These are phyloP conservation scores for Piper longum DNA, from an alignment of 164 flowering plant genomes.

Conservation along the genomic window DNA sequence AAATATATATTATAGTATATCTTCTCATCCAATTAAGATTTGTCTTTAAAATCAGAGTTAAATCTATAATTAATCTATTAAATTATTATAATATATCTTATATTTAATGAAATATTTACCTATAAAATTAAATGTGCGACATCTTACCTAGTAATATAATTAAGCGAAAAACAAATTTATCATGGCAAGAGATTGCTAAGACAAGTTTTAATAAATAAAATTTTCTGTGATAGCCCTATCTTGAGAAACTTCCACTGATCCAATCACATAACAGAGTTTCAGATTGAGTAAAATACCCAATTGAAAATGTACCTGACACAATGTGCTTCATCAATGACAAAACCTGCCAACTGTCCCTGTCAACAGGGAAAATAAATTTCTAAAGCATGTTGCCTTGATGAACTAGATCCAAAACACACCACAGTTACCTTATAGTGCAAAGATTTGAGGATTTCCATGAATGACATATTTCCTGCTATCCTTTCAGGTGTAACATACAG, in stretches of 20 bases:
- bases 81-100: too few relatives aligned
- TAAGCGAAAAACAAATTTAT: too few relatives aligned
- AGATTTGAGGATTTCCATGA: slow-evolving; percentile 46
- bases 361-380: neutral
- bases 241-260: too few relatives aligned
- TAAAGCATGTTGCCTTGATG: neutral
- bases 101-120: too few relatives aligned
- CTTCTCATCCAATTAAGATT: too few relatives aligned
- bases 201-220: slow-evolving; percentile 1
- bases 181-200: neutral
- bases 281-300: neutral
- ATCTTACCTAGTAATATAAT: too few relatives aligned
- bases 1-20: too few relatives aligned
- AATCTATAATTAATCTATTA: too few relatives aligned
- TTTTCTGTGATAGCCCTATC: neutral
- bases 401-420: neutral
- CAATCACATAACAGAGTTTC: neutral
- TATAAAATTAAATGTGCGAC: too few relatives aligned
- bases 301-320: slow-evolving; percentile 61
- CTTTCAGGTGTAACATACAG: slow-evolving; percentile 96
- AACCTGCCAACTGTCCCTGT: slow-evolving; percentile 78
- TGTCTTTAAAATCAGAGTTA: too few relatives aligned
- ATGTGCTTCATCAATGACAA: slow-evolving; percentile 97
- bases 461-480: slow-evolving; percentile 61
- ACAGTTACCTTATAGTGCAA: slow-evolving; percentile 53